Evolutionary conservation across 352 stramenopile species (phyloP), one percentile per base, ranked within the genome.

Genomic region (Phytophthora idaei): DNA sequence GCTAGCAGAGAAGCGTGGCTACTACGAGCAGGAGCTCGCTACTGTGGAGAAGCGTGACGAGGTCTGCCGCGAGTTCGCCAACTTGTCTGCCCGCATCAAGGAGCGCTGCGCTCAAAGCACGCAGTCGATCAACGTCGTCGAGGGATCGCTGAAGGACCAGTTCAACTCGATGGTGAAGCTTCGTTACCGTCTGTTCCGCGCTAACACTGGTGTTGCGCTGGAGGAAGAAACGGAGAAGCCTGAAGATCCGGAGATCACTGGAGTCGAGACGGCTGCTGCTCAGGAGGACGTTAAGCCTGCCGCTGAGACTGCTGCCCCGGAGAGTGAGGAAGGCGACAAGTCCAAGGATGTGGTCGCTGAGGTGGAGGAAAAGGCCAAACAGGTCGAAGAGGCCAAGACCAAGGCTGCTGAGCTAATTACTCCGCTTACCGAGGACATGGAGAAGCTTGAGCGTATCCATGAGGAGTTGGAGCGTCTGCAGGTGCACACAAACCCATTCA

Each of bases 401-500:
- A 76, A 78, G 12, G 57, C 57, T 2, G 61, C 72, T 11, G 64
- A 78, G 37, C 65, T 83, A 10, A 67, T 91, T 4, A 61, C 47
- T 3, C 77, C 87, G 9, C 61, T 95, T 27, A 87, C 76, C 2
- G 77, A 87, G 8, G 77, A 94, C 49, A 94, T 97, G 82, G 85
- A 95, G 27, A 78, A 83, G 59, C 69, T 97, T 3, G 88, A 97
- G 62, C 74, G 83, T 51, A 85, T 96, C 44, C 92, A 89, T 59
- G 86, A 96, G 9, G 74, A 90, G 61, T 68, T 96, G 48, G 87
- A 96, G 65, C 67, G 69, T 2, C 75, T 96, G n/a, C 75, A 87
- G 57, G 88, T 97, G 53, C 93, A 95, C 64, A 78, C 88, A 37
- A 97, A 97, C 81, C 81, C 85, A 14, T 95, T 93, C 67, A 97